Base-by-base conservation (phyloP, 2,329 filamentous ascomycete species). In the Reticulascus tulasneorum region DNA sequence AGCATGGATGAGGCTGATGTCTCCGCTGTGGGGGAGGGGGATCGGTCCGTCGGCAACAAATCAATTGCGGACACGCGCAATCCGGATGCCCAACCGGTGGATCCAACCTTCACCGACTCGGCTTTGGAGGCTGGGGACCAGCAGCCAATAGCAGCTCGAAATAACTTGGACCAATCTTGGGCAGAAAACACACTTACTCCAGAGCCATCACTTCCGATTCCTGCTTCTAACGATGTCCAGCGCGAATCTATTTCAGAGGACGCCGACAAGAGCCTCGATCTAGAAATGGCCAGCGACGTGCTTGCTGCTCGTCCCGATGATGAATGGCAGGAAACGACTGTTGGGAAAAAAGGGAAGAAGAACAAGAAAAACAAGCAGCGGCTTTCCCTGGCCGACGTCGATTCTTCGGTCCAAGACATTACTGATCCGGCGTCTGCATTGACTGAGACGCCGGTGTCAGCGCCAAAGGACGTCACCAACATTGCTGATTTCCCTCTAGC, bases 331-430 rank as follows among this genome's bases (percentile, higher is more conserved):
- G 48, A 52, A 29, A 50, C 54, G 44, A 24, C 42, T 23, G 44
- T 45, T 39, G 52, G 55, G 39, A 56, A 61, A 47, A 56, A 59
- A 48, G 47, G 39, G 22, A 55, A 61, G 45, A 56, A 57, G 46
- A 39, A 50, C 27, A 46, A 46, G 40, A 48, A 54, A 42, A 40
- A 44, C 23, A 51, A 51, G 40, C 46, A 47, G 35, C 27, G 29
- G 20, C 9, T 22, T 18, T 21, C 30, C n/a, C 26, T 27, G n/a
- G 25, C 19, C 22, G 30, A 19, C 11, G 30, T 24, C 12, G 30
- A 33, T 7, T 16, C 25, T 27, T 7, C 25, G 6, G 25, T 27
- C 12, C 25, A 27, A 16, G 25, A 27, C 25, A 16, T 7, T 7
- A n/a, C 25, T 12, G 25, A 13, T 16, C 9, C 7, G 6, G 28